phyloP scores from a whole-genome alignment of 768 basidiomycete species.

The Hemileccinum rubropunctum region DNA sequence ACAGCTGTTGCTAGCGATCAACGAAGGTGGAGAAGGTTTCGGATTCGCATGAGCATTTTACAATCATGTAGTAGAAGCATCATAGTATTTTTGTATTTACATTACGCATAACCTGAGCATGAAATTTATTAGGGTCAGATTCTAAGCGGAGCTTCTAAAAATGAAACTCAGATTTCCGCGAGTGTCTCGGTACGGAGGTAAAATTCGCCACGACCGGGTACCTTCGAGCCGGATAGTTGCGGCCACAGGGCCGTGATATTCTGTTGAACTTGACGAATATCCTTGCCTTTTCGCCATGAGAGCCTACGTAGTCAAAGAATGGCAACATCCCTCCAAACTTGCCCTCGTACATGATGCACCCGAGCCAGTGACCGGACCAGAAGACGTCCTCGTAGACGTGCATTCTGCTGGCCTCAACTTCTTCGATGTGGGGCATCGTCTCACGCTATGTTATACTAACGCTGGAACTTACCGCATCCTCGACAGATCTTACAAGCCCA shows the following conservation, averaged over 20 bases:
- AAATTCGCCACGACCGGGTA: neutral
- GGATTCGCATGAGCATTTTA: constrained; percentile 59
- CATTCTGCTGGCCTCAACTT: constrained; percentile 77
- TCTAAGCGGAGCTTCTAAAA: neutral
- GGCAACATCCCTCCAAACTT: constrained; percentile 67
- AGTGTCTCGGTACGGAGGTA: neutral
- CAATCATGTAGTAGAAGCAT: constrained; percentile 30
- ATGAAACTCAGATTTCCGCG: no score
- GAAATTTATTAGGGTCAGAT: no score
- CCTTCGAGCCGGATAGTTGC: constrained; percentile 5
- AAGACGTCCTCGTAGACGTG: constrained; percentile 72
- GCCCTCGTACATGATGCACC: constrained; percentile 50
- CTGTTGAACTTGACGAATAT: neutral
- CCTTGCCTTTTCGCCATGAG: constrained; percentile 50
- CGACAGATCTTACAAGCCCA: constrained; percentile 77
- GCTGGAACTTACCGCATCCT: neutral
- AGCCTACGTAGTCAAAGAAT: constrained; percentile 70
- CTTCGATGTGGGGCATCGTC: constrained; percentile 56
- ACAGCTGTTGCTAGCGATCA: constrained; percentile 87
- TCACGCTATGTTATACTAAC: constrained; percentile 11
- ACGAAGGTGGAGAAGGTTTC: constrained; percentile 95
- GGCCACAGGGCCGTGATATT: neutral
- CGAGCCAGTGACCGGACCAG: constrained; percentile 48
- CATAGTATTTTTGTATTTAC: constrained; percentile 37
- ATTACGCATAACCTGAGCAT: constrained; percentile 14